Conservation (phyloP, 495 filamentous ascomycete species). For the Podospora sp. region DNA sequence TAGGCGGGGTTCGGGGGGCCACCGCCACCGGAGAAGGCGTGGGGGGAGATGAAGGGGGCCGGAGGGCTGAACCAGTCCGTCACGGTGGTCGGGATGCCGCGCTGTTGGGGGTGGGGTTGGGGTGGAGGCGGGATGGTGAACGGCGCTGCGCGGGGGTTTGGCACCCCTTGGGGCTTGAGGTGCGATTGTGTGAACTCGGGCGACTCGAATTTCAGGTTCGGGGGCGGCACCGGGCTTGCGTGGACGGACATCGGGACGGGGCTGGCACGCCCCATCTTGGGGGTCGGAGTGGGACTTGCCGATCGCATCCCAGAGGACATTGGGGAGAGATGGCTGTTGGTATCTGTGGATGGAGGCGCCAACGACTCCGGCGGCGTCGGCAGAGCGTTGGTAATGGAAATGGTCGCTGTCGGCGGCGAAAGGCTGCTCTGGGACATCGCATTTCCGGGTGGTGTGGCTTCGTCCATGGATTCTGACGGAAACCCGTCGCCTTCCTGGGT, state of each 20-base stretch:
- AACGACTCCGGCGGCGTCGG: slow-evolving; percentile 39
- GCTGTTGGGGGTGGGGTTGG: slow-evolving; percentile 40
- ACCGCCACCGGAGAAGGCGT: slow-evolving; percentile 32
- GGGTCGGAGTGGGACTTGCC: slow-evolving; percentile 30
- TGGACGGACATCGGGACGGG: slow-evolving; percentile 23
- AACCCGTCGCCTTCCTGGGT: slow-evolving; percentile 35
- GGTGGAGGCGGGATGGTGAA: slow-evolving; percentile 45
- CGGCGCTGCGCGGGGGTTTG: slow-evolving; percentile 28
- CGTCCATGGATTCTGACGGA: slow-evolving; percentile 22
- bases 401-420: slow-evolving; percentile 10
- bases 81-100: slow-evolving; percentile 36
- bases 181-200: slow-evolving; percentile 21
- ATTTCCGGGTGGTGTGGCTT: slow-evolving; percentile 24
- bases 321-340: slow-evolving; percentile 27
- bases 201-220: slow-evolving; percentile 28
- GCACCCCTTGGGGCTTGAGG: slow-evolving; percentile 27
- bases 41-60: slow-evolving; percentile 48
- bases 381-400: slow-evolving; percentile 9
- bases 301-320: slow-evolving; percentile 9
- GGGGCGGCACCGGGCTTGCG: slow-evolving; percentile 21
- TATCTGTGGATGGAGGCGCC: slow-evolving; percentile 22
- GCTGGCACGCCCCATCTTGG: slow-evolving; percentile 25
- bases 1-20: slow-evolving; percentile 6
- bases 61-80: not conserved
- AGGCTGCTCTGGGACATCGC: slow-evolving; percentile 22